Evolutionary conservation across 805 yeast genomes (phyloP).

Genomic region (Ogataea dorogensis): DNA sequence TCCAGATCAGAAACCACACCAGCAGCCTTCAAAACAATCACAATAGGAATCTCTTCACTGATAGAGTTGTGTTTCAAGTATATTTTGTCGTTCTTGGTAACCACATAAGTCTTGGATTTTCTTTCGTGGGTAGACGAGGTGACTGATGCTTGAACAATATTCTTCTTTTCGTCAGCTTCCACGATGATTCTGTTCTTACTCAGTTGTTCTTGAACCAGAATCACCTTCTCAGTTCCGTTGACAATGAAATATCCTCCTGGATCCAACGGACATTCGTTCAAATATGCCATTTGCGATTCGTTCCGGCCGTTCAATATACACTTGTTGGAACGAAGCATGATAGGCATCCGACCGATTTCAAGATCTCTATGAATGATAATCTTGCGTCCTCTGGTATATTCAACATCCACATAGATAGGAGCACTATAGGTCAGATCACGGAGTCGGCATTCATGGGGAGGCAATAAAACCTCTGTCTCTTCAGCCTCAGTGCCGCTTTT

Average conservation of each 20-base stretch:
- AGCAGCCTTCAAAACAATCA: slow-evolving; percentile 88
- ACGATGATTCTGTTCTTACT: slow-evolving; percentile 97
- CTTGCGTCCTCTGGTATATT: slow-evolving; percentile 91
- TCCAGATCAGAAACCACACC: slow-evolving; percentile 92
- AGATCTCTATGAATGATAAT: slow-evolving; percentile 86
- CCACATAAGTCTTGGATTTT: slow-evolving; percentile 94
- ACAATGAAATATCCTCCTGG: slow-evolving; percentile 99
- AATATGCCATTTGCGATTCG: slow-evolving; percentile 80
- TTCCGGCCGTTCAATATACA: slow-evolving; percentile 80
- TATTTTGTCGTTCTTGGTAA: slow-evolving; percentile 85
- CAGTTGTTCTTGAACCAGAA: slow-evolving; percentile 93
- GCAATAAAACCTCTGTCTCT: slow-evolving; percentile 59
- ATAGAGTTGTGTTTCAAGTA: slow-evolving; percentile 94
- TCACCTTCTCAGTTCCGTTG: slow-evolving; percentile 97
- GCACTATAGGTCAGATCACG: slow-evolving; percentile 94
- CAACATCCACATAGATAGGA: slow-evolving; percentile 94
- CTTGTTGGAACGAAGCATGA: slow-evolving; percentile 91
- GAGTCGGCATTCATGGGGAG: slow-evolving; percentile 94
- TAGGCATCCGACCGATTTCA: slow-evolving; percentile 98
- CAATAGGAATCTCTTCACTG: slow-evolving; percentile 93
- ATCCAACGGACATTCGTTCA: slow-evolving; percentile 94
- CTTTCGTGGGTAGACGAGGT: slow-evolving; percentile 98
- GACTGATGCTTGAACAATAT: slow-evolving; percentile 94
- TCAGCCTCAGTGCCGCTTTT: slow-evolving; percentile 50
- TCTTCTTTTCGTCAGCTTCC: slow-evolving; percentile 94